Conservation (phyloP, 176 grass and related monocot species). For the Elaeis guineensis region DNA sequence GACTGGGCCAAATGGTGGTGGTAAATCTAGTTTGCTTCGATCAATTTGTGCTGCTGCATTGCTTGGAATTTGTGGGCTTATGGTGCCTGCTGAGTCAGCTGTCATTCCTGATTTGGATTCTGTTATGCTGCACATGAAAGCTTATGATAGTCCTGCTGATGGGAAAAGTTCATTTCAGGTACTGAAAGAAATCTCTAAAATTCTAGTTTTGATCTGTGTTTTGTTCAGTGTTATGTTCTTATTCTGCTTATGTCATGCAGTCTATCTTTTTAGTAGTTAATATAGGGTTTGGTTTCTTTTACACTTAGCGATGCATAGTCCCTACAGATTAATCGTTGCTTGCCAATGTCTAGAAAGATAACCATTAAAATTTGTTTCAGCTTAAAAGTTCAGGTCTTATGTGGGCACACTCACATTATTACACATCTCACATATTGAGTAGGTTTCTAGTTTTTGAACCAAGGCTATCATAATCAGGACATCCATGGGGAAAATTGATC, state of each 20-base stretch:
- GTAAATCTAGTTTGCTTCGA: constrained; percentile 90
- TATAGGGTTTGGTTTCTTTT: background rate
- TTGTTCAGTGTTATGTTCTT: no score
- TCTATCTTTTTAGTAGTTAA: background rate
- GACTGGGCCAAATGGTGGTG: constrained; percentile 96
- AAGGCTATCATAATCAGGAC: no score
- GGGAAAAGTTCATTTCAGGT: constrained; percentile 99
- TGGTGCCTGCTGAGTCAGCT: constrained; percentile 84
- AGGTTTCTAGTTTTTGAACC: no score
- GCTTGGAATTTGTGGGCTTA: constrained; percentile 94
- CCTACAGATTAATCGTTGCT: no score
- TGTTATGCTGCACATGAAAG: constrained; percentile 95
- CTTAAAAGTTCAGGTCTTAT: no score
- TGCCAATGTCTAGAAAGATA: no score
- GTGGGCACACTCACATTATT: no score
- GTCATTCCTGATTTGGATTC: constrained; percentile 74
- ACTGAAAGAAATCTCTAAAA: constrained; percentile 5
- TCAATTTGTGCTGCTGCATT: constrained; percentile 86
- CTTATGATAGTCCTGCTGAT: constrained; percentile 92
- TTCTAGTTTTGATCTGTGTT: background rate
- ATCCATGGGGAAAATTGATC: no score
- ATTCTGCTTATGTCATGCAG: no score
- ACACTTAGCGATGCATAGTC: no score
- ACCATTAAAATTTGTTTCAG: no score
- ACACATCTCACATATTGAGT: no score